Evolutionary conservation across 257 asterid genomes (phyloP).

Genomic region (Gentiana macrophylla): DNA sequence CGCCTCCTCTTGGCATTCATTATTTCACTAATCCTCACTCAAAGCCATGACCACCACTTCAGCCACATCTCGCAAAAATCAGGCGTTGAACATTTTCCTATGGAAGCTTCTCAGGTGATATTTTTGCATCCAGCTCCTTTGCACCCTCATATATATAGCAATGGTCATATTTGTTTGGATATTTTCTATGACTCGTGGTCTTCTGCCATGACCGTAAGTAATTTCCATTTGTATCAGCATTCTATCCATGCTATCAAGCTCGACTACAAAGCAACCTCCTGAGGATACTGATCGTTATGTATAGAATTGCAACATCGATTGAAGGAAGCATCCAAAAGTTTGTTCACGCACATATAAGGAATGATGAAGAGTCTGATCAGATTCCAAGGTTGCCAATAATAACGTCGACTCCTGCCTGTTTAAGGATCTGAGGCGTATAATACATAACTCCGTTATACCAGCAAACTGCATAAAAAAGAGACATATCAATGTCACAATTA

Average conservation of each 20-base stretch:
- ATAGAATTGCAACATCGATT: constrained; percentile 79
- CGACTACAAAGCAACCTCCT: constrained; percentile 90
- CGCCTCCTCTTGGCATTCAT: background rate
- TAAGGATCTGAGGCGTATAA: constrained; percentile 90
- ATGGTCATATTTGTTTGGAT: constrained; percentile 37
- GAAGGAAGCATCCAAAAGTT: constrained; percentile 74
- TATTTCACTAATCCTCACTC: background rate
- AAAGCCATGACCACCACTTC: constrained; percentile 33
- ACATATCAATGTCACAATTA: background rate
- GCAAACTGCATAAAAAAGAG: constrained; percentile 47
- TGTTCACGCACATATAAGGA: constrained; percentile 59
- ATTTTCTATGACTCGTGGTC: constrained; percentile 97
- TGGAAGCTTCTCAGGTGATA: constrained; percentile 46
- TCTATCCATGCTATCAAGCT: constrained; percentile 96
- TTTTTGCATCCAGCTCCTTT: constrained; percentile 26
- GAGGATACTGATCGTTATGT: constrained; percentile 93
- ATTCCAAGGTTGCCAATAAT: constrained; percentile 75
- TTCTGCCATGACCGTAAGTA: constrained; percentile 94
- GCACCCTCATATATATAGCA: constrained; percentile 33
- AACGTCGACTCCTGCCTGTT: constrained; percentile 86
- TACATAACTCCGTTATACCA: constrained; percentile 88
- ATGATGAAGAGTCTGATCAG: constrained; percentile 62
- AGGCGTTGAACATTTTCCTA: constrained; percentile 30
- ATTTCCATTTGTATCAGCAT: constrained; percentile 88
- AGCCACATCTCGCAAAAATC: constrained; percentile 28